Conservation (phyloP, 495 filamentous ascomycete genomes). For the Jackrogersella multiformis region DNA sequence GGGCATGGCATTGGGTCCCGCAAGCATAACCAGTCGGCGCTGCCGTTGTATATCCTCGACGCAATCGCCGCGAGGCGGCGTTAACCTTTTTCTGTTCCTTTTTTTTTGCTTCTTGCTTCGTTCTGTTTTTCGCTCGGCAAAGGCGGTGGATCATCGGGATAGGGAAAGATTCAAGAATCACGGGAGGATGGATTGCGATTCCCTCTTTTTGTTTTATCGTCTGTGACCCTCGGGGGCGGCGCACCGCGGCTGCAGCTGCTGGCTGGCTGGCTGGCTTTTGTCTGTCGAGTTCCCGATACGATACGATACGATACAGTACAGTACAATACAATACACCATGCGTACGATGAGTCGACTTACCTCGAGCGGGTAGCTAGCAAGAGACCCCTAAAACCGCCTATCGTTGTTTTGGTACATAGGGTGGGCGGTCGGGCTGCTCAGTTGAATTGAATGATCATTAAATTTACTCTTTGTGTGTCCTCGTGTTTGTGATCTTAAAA, state of each 20-base stretch:
- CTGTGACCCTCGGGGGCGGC: too few relatives aligned
- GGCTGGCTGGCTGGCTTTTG: background rate
- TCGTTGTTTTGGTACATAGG: background rate
- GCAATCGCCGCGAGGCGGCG: conserved; percentile 15
- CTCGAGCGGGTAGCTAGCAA: background rate
- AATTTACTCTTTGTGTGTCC: background rate
- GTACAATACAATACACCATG: too few relatives aligned
- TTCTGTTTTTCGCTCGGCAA: too few relatives aligned
- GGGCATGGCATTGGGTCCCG: conserved; percentile 13
- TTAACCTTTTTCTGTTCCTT: background rate
- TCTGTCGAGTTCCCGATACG: background rate
- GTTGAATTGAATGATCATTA: background rate
- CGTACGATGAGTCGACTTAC: background rate
- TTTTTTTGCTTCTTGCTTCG: too few relatives aligned
- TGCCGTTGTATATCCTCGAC: conserved; percentile 1
- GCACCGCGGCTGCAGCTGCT: background rate
- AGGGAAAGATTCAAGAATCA: background rate
- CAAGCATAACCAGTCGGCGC: conserved; percentile 18
- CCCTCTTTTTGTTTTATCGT: conserved; percentile 21
- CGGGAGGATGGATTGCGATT: conserved; percentile 15
- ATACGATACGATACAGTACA: too few relatives aligned
- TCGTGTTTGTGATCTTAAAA: background rate
- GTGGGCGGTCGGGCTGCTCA: background rate
- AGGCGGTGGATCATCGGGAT: background rate
- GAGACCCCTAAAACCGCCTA: background rate